Evolutionary conservation across 441 rosid genomes (phyloP), one percentile per base, ranked within the genome.

Genomic region (Brassica hybrid): DNA sequence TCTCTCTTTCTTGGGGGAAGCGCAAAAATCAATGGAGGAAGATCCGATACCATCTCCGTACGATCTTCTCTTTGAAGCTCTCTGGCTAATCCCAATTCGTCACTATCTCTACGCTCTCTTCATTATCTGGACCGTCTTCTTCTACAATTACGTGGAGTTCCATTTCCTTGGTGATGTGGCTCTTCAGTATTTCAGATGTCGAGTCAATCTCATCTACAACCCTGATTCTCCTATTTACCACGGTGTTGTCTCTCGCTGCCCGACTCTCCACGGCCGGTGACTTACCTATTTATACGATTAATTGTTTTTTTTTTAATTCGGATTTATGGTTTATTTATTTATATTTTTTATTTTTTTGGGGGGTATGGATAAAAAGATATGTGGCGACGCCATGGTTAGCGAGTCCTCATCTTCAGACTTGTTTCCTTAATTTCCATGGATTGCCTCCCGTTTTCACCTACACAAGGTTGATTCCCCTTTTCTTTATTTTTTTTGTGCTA

Each of bases 341-440:
- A 27, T 4, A 27, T 27, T 4, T 23, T 23, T 23, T 4, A 27
- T 27, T 27, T 27, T 27, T 27, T 27, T 27, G 30, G 30, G 18
- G 32, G 32, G 18, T 71, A 32, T 13, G 60, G 0, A 13, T 11
- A 2, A 66, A 6, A 1, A 94, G 97, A 79, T 94, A 92, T 77
- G 74, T 86, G 71, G 88, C 86, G 36, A 92, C 96, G 2, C 94
- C 96, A 0, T 94, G 98, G 98, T 84, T 94, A 54, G 85, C 94
- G 2, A 92, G 96, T 75, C 97, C 96, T 81, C 96, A 94, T 86
- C 36, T 92, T 18, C 97, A 92, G 79, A 92, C 91, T 13, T 82
- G 77, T 78, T 88, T 92, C 71, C 74, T 92, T 19, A 89, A 84
- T 84, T 88, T 90, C 81, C 72, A 85, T 7, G 97, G 97, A 66